Conservation (phyloP, 345 rosid species). For the Hibiscus tridactylites region DNA sequence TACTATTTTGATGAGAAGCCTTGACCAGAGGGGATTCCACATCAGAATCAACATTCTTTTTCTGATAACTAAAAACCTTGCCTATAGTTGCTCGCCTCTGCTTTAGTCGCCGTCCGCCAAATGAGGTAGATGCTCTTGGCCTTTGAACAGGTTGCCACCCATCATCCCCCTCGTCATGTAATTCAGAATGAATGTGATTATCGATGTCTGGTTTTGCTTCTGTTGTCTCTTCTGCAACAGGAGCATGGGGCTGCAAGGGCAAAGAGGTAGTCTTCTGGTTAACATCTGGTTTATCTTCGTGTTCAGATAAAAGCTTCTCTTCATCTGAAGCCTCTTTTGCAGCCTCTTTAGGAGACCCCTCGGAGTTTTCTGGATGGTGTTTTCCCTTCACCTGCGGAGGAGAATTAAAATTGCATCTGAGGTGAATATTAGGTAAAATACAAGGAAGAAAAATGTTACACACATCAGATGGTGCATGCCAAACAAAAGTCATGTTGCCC, state of each 20-base stretch:
- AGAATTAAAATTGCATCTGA: conserved; percentile 2
- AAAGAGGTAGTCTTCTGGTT: conserved; percentile 33
- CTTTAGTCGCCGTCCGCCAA: conserved; percentile 67
- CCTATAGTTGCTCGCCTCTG: conserved; percentile 78
- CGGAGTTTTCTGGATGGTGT: conserved; percentile 27
- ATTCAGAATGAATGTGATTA: conserved; percentile 33
- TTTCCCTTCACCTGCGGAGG: conserved; percentile 57
- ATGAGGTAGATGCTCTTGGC: conserved; percentile 69
- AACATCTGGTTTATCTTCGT: conserved; percentile 21
- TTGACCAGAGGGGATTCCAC: conserved; percentile 40
- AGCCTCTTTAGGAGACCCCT: conserved; percentile 36
- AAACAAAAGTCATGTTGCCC: not conserved
- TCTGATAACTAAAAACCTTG: conserved; percentile 63
- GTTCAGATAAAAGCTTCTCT: conserved; percentile 35
- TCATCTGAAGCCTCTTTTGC: conserved; percentile 48
- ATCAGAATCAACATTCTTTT: conserved; percentile 54
- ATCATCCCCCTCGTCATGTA: conserved; percentile 65
- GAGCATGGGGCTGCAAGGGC: conserved; percentile 34
- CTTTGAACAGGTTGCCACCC: conserved; percentile 98
- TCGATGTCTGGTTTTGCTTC: conserved; percentile 28
- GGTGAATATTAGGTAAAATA: conserved; percentile 2
- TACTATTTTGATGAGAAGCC: conserved; percentile 46
- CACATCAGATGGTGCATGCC: not conserved
- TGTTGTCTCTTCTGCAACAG: conserved; percentile 33
- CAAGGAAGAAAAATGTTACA: not conserved